Conservation (phyloP, 768 basidiomycete species). For the Galerina sulciceps region DNA sequence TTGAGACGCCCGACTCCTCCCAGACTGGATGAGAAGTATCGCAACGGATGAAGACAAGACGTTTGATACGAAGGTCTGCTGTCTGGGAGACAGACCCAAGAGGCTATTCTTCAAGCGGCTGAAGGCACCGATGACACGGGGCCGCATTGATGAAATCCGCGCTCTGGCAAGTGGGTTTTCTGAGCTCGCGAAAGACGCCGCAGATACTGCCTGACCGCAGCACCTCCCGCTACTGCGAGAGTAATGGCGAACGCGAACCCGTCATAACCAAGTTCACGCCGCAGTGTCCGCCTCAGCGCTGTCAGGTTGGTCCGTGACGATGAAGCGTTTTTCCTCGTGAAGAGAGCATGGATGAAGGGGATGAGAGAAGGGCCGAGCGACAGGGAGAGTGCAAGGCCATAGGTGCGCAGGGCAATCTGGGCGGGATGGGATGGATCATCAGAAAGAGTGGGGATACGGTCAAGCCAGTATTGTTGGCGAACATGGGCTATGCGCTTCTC, state of each 20-base stretch:
- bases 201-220: constrained; percentile 46
- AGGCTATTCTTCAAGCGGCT: constrained; percentile 12
- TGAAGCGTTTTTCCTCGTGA: constrained; percentile 19
- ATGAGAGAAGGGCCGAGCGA: constrained; percentile 70
- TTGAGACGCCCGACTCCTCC: constrained; percentile 37
- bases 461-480: constrained; percentile 18
- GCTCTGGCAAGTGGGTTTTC: background rate
- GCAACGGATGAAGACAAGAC: constrained; percentile 59
- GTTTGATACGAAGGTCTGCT: constrained; percentile 65
- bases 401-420: constrained; percentile 69
- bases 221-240: constrained; percentile 66
- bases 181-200: constrained; percentile 31
- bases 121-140: constrained; percentile 7
- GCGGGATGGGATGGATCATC: constrained; percentile 52
- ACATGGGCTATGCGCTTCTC: background rate
- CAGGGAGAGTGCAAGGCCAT: constrained; percentile 65
- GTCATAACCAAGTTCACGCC: constrained; percentile 59
- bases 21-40: constrained; percentile 59
- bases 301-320: constrained; percentile 24
- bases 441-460: constrained; percentile 28
- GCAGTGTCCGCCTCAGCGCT: constrained; percentile 44
- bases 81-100: constrained; percentile 38
- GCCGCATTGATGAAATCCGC: background rate
- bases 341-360: constrained; percentile 46
- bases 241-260: constrained; percentile 77